Conservation (phyloP, 2,329 filamentous ascomycete species). For the Pseudogymnoascus sp. region DNA sequence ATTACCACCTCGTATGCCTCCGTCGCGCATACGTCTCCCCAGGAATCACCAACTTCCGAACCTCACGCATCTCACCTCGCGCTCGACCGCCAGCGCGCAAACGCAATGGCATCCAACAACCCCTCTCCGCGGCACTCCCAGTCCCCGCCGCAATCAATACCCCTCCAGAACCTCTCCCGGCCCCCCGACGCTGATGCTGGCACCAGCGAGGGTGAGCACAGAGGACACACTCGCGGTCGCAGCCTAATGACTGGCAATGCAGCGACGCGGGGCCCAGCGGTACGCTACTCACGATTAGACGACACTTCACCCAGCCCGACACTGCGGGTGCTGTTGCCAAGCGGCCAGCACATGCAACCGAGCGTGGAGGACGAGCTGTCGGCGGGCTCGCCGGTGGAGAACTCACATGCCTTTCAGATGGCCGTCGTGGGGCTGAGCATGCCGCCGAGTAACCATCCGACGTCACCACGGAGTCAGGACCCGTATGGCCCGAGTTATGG, state of each 20-base stretch:
- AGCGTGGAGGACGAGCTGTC: slow-evolving; percentile 16
- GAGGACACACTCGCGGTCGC: slow-evolving; percentile 23
- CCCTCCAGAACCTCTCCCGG: slow-evolving; percentile 52
- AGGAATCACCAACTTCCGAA: not conserved
- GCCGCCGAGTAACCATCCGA: slow-evolving; percentile 17
- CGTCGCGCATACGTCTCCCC: not conserved
- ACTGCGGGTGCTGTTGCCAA: slow-evolving; percentile 13
- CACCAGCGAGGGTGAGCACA: not conserved
- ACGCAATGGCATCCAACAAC: slow-evolving; percentile 40
- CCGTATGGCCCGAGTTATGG: slow-evolving; percentile 25
- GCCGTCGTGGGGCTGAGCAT: slow-evolving; percentile 12
- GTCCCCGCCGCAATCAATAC: slow-evolving; percentile 54
- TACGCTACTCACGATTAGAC: slow-evolving; percentile 25
- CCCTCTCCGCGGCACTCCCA: slow-evolving; percentile 34
- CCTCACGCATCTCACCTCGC: not conserved
- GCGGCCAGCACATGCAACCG: slow-evolving; percentile 11
- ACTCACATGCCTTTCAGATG: slow-evolving; percentile 25
- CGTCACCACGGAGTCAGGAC: slow-evolving; percentile 22
- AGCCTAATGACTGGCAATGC: slow-evolving; percentile 24
- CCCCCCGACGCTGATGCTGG: slow-evolving; percentile 25
- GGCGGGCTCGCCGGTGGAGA: slow-evolving; percentile 22
- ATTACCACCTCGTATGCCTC: not conserved
- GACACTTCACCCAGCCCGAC: slow-evolving; percentile 23
- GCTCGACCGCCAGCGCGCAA: not conserved
- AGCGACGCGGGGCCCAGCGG: slow-evolving; percentile 20